Evolutionary conservation across 176 grass and related monocot species (phyloP).

Genomic region (Musa itinerans): DNA sequence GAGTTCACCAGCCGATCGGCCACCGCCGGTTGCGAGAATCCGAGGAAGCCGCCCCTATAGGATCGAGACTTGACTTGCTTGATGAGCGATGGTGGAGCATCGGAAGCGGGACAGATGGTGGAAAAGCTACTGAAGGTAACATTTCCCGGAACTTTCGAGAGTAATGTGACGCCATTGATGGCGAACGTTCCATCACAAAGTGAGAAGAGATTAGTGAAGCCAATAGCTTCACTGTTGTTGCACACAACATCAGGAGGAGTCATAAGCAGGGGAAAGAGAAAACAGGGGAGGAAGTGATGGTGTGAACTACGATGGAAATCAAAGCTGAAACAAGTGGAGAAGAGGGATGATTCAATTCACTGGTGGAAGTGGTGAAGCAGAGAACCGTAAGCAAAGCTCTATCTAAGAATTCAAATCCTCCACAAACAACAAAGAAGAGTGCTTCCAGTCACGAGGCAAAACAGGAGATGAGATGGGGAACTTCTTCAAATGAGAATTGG

Average conservation of each 20-base stretch:
- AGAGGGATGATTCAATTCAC: too few species aligned
- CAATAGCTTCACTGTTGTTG: background rate
- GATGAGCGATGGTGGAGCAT: background rate
- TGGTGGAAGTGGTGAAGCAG: too few species aligned
- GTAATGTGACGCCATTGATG: background rate
- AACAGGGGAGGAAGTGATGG: background rate
- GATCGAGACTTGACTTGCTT: background rate
- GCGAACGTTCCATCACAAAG: slow-evolving; percentile 6
- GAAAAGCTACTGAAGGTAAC: slow-evolving; percentile 13
- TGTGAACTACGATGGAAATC: background rate
- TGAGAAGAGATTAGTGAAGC: slow-evolving; percentile 1
- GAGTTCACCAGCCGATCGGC: slow-evolving; percentile 1
- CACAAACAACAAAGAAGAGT: too few species aligned
- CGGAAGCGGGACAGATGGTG: background rate
- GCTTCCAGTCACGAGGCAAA: too few species aligned
- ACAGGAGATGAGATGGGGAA: too few species aligned
- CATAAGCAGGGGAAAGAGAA: background rate
- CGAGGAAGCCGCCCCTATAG: slow-evolving; percentile 18
- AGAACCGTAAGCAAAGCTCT: too few species aligned
- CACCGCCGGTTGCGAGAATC: background rate
- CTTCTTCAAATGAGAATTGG: too few species aligned
- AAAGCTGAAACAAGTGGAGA: too few species aligned
- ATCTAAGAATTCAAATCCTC: too few species aligned
- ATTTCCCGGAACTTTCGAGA: background rate
- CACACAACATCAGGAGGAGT: background rate